Conservation (phyloP, 176 grass and related monocot genomes). For the Cenchrus americanus region DNA sequence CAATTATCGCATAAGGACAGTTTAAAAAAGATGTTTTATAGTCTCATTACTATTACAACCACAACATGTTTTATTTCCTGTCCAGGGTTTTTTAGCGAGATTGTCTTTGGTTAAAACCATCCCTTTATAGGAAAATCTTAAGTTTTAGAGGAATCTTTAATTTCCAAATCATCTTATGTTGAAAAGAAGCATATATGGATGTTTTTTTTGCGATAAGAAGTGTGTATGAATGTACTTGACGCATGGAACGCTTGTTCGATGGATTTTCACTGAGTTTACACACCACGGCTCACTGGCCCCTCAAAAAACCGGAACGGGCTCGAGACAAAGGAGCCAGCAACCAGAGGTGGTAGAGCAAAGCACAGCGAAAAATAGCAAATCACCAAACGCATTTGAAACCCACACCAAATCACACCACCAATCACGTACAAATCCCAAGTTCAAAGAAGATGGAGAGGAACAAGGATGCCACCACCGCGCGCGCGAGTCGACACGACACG, state of each 20-base stretch:
- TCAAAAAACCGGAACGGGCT: neutral
- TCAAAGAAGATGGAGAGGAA: neutral
- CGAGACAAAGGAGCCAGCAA: neutral
- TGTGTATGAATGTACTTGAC: neutral
- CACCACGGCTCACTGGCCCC: neutral
- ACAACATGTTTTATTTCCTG: no score
- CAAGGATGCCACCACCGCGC: neutral
- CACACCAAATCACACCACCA: constrained; percentile 46
- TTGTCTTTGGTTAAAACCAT: no score
- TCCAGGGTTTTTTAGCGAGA: no score
- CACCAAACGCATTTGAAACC: constrained; percentile 8
- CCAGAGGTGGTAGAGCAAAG: neutral
- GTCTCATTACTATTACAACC: no score
- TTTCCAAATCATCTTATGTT: no score
- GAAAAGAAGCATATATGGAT: no score
- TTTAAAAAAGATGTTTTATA: no score
- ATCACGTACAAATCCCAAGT: constrained; percentile 28
- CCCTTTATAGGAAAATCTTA: no score
- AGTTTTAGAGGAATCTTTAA: no score
- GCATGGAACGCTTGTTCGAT: neutral
- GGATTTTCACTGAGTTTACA: neutral
- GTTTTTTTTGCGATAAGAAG: neutral
- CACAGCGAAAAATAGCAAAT: neutral
- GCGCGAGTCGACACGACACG: neutral
- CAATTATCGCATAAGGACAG: no score